Conservation (phyloP, 768 basidiomycete species). For the Dacryopinax spathularia region DNA sequence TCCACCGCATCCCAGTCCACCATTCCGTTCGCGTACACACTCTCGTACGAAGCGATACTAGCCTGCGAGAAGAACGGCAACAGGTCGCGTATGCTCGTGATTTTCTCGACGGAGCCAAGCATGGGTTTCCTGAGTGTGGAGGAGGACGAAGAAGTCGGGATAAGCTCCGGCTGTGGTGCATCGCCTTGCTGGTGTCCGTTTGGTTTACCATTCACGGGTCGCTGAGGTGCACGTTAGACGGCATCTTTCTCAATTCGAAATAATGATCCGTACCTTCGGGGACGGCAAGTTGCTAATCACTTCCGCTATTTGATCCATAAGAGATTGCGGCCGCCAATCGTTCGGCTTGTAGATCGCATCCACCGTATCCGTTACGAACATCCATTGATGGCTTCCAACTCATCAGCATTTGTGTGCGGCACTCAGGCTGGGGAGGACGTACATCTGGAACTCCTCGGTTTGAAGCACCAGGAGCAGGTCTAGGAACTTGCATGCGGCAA, state of each 20-base stretch:
- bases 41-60: conserved; percentile 80
- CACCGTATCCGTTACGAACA: conserved; percentile 93
- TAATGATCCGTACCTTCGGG: neutral
- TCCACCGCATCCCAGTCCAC: conserved; percentile 89
- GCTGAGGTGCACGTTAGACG: neutral
- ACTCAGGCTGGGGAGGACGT: conserved; percentile 9
- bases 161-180: neutral
- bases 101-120: conserved; percentile 49
- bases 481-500: conserved; percentile 86
- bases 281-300: conserved; percentile 55
- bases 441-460: conserved; percentile 98
- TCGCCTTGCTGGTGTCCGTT: neutral
- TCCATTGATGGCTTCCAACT: conserved; percentile 72
- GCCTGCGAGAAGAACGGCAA: conserved; percentile 83
- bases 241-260: too few relatives aligned
- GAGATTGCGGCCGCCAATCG: conserved; percentile 66
- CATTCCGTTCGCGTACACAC: conserved; percentile 67
- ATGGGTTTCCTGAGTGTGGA: conserved; percentile 55
- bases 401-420: conserved; percentile 13
- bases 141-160: conserved; percentile 15
- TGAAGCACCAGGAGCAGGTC: conserved; percentile 86
- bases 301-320: conserved; percentile 83
- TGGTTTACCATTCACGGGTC: neutral
- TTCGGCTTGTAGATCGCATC: conserved; percentile 85
- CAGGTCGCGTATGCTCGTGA: conserved; percentile 73